Percentiles rank a stretch among this genome's conserved stretches.
Conservation (phyloP, 1,139 yeast species). For the Taphrina wiesneri region DNA sequence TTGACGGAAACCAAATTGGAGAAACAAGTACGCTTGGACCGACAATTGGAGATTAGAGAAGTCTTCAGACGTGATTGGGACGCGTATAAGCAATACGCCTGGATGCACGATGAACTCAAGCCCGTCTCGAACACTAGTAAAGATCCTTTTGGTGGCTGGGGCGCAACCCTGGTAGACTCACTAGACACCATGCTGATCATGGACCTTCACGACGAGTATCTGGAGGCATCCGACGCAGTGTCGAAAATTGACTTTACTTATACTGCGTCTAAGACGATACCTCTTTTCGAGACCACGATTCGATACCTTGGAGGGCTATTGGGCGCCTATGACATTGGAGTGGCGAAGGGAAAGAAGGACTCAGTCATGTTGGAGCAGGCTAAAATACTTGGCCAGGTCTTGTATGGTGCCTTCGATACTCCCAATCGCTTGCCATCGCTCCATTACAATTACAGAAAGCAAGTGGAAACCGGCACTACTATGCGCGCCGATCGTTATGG, state of each 20-base stretch:
- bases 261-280: conserved; percentile 54
- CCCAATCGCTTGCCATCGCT: conserved; percentile 44
- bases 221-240: conserved; percentile 73
- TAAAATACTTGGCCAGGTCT: conserved; percentile 61
- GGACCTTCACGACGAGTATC: conserved; percentile 69
- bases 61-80: conserved; percentile 68
- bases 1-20: conserved; percentile 43
- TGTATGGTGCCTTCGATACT: conserved; percentile 44
- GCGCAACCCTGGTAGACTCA: conserved; percentile 93
- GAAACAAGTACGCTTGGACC: conserved; percentile 42
- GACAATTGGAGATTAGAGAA: conserved; percentile 53
- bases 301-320: conserved; percentile 90
- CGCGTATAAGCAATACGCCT: conserved; percentile 72
- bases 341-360: conserved; percentile 48
- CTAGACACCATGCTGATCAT: conserved; percentile 80
- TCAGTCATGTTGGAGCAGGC: conserved; percentile 77
- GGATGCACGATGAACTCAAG: conserved; percentile 75
- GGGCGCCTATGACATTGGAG: conserved; percentile 73
- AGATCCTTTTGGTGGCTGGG: conserved; percentile 78
- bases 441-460: conserved; percentile 56
- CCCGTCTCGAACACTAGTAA: conserved; percentile 63
- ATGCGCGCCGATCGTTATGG: conserved; percentile 70
- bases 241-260: conserved; percentile 61
- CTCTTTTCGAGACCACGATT: conserved; percentile 88
- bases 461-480: conserved; percentile 45